Evolutionary conservation across 371 early-diverging fungal species (phyloP).

Genomic region (Catenaria anguillulae): DNA sequence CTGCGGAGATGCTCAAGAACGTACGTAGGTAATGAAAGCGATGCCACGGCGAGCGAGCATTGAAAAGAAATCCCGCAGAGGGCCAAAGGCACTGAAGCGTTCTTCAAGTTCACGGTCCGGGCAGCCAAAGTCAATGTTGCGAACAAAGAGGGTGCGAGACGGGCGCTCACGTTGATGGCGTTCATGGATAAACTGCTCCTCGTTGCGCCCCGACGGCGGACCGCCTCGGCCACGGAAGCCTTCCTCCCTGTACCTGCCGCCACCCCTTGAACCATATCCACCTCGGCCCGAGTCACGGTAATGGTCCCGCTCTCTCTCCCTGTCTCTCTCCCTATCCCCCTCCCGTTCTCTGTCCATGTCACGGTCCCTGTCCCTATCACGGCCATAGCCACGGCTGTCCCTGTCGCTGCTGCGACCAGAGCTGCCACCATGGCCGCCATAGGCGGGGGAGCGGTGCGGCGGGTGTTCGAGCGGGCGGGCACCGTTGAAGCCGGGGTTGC

Average conservation of each 20-base stretch:
- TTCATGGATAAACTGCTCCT: neutral
- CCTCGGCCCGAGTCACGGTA: too few species aligned
- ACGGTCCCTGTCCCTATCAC: too few species aligned
- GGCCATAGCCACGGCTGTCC: neutral
- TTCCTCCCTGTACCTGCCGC: too few species aligned
- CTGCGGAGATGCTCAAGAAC: neutral
- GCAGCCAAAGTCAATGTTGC: conserved; percentile 16
- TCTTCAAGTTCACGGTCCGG: conserved; percentile 21
- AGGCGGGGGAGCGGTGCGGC: neutral
- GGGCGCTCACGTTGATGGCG: conserved; percentile 13
- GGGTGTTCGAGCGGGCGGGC: too few species aligned
- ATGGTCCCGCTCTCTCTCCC: too few species aligned
- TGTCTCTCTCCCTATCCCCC: too few species aligned
- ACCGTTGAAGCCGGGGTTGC: too few species aligned
- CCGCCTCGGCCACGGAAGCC: too few species aligned
- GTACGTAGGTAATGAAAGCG: conserved; percentile 27
- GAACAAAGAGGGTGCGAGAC: conserved; percentile 19
- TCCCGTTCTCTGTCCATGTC: too few species aligned
- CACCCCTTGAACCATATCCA: too few species aligned
- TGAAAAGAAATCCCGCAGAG: conserved; percentile 32
- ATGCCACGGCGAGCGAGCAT: conserved; percentile 33
- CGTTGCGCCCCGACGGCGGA: too few species aligned
- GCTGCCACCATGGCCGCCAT: neutral
- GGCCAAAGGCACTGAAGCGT: conserved; percentile 30
- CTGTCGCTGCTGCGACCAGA: neutral